Evolutionary conservation across 257 asterid genomes (phyloP), one percentile per base, ranked within the genome.

Genomic region (Thymus quinquecostatus): DNA sequence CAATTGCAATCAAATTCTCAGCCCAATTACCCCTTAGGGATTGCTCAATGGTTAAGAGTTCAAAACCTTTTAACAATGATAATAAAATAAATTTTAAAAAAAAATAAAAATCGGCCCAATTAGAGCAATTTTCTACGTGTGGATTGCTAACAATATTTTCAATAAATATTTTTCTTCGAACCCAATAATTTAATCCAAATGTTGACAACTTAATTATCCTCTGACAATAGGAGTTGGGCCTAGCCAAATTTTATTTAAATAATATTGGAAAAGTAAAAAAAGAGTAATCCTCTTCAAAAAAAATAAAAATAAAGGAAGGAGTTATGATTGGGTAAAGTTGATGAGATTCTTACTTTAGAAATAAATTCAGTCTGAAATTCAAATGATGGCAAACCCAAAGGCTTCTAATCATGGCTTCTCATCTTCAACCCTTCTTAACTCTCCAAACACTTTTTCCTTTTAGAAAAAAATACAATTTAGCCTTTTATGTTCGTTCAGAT

Each of bases 311-410:
- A 53, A 14, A 27, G 60, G 56, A 38, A 70, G 75, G 68, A 61
- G 80, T 43, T 70, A 76, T 74, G 69, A 75, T 79, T 77, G 73
- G 73, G 54, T 56, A 62, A 62, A n/a, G 76, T 67, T 75, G 74
- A 72, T 62, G 76, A 69, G 79, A 82, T 71, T 76, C 75, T 78
- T 69, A n/a, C 66, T 78, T 78, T 72, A 34, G 76, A 55, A 59
- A 64, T 71, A 64, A 80, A 76, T 75, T 70, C 33, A 54, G 71
- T 76, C 72, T 80, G 82, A 73, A 78, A 81, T 78, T 75, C 79
- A 64, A 88, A 88, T 85, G 88, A 91, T 87, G 95, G 75, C 83
- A 79, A 84, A 69, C 53, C 75, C 87, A 77, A 84, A 69, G 43
- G 33, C 76, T 67, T 72, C 81, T 81, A 82, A 87, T 85, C 66